A percentile compares a stretch with the other conserved stretches of the same genome.
phyloP scores from a whole-genome alignment of 805 yeast genomes.

The Scheffersomyces amazonensis region DNA sequence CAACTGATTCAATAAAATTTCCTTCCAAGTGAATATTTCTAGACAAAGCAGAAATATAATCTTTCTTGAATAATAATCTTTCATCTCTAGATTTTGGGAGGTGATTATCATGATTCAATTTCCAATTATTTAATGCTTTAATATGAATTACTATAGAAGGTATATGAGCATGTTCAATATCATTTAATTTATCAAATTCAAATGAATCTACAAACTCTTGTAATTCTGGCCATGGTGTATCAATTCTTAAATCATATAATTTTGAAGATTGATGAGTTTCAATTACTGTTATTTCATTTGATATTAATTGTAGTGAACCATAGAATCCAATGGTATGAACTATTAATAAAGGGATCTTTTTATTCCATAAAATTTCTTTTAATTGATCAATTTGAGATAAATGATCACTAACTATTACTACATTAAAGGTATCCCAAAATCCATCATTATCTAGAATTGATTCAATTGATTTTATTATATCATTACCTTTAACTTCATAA shows the following conservation, averaged over 20 bases:
- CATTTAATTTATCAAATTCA: slow-evolving; percentile 45
- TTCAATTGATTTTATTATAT: slow-evolving; percentile 11
- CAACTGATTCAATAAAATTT: slow-evolving; percentile 38
- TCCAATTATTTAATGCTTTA: slow-evolving; percentile 50
- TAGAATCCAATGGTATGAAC: slow-evolving; percentile 61
- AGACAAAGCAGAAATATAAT: slow-evolving; percentile 31
- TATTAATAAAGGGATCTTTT: slow-evolving; percentile 52
- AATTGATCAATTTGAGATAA: slow-evolving; percentile 21
- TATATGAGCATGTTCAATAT: slow-evolving; percentile 53
- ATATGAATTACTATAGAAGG: slow-evolving; percentile 67
- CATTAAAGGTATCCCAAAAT: slow-evolving; percentile 50
- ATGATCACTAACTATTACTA: slow-evolving; percentile 43
- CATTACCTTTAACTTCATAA: slow-evolving; percentile 48
- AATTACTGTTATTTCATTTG: slow-evolving; percentile 61
- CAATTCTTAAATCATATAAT: slow-evolving; percentile 64
- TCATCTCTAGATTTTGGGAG: slow-evolving; percentile 39
- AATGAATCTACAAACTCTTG: slow-evolving; percentile 46
- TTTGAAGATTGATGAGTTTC: slow-evolving; percentile 70
- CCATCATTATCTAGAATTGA: slow-evolving; percentile 7
- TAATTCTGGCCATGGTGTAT: slow-evolving; percentile 71
- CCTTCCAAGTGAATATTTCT: slow-evolving; percentile 52
- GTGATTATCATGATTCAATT: slow-evolving; percentile 17
- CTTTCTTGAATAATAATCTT: slow-evolving; percentile 36
- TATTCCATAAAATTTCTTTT: slow-evolving; percentile 37
- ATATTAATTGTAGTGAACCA: slow-evolving; percentile 52